Evolutionary conservation across 2,329 filamentous ascomycete genomes (phyloP).

Genomic region (Arachnomyces sp.): DNA sequence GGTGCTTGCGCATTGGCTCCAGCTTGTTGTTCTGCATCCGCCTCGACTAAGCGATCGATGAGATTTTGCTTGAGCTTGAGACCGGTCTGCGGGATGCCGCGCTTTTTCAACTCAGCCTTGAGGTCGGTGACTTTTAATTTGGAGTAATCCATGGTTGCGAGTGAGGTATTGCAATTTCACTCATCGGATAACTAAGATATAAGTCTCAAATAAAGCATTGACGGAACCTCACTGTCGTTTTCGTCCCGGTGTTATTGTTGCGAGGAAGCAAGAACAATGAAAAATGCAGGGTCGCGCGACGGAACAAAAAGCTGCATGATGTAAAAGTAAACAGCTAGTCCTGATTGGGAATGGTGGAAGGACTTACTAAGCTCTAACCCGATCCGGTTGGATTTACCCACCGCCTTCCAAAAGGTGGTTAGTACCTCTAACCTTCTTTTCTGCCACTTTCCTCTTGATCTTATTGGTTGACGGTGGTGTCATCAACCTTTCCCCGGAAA

Average conservation of each 20-base stretch:
- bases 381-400: too few species aligned
- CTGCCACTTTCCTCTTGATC: too few species aligned
- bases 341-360: neutral
- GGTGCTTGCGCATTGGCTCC: neutral
- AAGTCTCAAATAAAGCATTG: too few species aligned
- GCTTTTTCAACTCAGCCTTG: conserved; percentile 63
- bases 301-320: neutral
- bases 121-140: conserved; percentile 66
- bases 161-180: neutral
- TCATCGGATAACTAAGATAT: too few species aligned
- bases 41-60: conserved; percentile 52
- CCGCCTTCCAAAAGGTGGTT: too few species aligned
- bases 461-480: too few species aligned
- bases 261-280: conserved; percentile 1
- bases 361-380: neutral
- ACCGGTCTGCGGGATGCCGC: conserved; percentile 60
- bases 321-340: conserved; percentile 1
- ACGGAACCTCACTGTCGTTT: too few species aligned
- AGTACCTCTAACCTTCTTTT: too few species aligned
- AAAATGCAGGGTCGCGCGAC: neutral
- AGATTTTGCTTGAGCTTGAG: conserved; percentile 59
- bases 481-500: too few species aligned
- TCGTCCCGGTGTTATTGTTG: neutral
- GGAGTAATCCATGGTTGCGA: conserved; percentile 36
- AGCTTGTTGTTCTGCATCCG: conserved; percentile 20